Evolutionary conservation across 1,139 yeast species (phyloP).

Genomic region (Dujonia santamariae): DNA sequence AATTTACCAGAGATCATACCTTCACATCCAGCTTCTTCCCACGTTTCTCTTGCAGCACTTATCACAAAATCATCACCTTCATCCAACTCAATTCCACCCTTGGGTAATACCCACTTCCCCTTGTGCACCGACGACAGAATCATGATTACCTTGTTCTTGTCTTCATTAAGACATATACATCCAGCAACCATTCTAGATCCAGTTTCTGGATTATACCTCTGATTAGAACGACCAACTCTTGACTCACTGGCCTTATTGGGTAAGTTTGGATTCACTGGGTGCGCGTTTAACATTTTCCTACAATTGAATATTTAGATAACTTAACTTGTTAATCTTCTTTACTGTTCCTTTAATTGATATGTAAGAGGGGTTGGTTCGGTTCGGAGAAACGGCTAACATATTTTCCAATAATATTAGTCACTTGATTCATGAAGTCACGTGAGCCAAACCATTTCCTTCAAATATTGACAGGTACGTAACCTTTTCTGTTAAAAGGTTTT

Average conservation of each 20-base stretch:
- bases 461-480: too few species aligned
- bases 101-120: slow-evolving; percentile 83
- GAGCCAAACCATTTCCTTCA: too few species aligned
- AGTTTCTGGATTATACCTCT: slow-evolving; percentile 43
- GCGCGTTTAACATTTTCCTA: too few species aligned
- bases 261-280: slow-evolving; percentile 3
- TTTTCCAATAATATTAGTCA: too few species aligned
- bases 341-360: too few species aligned
- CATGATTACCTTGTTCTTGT: slow-evolving; percentile 64
- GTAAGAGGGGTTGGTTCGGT: too few species aligned
- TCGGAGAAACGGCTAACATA: too few species aligned
- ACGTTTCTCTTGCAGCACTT: slow-evolving; percentile 82
- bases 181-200: slow-evolving; percentile 93
- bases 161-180: slow-evolving; percentile 65
- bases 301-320: too few species aligned
- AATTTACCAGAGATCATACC: slow-evolving; percentile 56
- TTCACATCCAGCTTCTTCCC: slow-evolving; percentile 96
- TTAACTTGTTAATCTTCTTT: too few species aligned
- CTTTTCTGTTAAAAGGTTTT: too few species aligned
- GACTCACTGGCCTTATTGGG: slow-evolving; percentile 21
- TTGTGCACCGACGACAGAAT: slow-evolving; percentile 68
- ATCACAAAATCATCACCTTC: slow-evolving; percentile 55
- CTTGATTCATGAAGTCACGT: too few species aligned
- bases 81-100: slow-evolving; percentile 92
- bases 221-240: slow-evolving; percentile 37